These are phyloP conservation scores for Boehmeria nivea DNA, from an alignment of 306 rosid species.

Conservation along the genomic window DNA sequence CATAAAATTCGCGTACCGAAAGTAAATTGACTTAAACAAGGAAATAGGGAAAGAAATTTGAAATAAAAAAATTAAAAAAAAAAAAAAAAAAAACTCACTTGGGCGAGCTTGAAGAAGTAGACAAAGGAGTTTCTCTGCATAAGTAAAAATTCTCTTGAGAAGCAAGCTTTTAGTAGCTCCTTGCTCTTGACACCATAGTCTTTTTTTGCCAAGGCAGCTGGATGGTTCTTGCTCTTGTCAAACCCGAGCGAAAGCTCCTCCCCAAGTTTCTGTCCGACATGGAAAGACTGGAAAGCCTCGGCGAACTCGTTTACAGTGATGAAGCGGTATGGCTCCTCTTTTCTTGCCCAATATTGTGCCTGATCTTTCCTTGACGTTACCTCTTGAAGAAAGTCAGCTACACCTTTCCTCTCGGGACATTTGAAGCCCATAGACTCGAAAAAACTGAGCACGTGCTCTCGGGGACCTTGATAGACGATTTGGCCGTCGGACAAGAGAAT, in stretches of 20 bases:
- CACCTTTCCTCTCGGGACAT: conserved; percentile 55
- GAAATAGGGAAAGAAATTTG: too few species aligned
- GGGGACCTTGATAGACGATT: conserved; percentile 53
- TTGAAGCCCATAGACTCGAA: conserved; percentile 41
- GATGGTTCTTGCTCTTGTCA: conserved; percentile 49
- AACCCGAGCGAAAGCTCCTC: conserved; percentile 38
- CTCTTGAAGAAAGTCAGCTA: conserved; percentile 56
- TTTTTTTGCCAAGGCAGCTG: conserved; percentile 53
- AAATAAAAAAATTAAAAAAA: too few species aligned
- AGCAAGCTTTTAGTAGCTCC: conserved; percentile 57
- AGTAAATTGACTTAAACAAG: too few species aligned
- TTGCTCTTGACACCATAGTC: conserved; percentile 42
- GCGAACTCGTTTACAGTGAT: conserved; percentile 49
- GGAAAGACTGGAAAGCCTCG: conserved; percentile 42
- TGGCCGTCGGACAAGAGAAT: conserved; percentile 50
- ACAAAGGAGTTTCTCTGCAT: conserved; percentile 67
- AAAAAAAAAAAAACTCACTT: conserved; percentile 8
- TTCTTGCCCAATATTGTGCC: conserved; percentile 67
- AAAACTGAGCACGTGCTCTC: conserved; percentile 39
- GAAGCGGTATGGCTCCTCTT: conserved; percentile 41
- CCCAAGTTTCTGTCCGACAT: conserved; percentile 41
- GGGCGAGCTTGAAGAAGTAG: conserved; percentile 59
- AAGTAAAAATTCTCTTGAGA: conserved; percentile 57
- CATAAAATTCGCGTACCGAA: too few species aligned
- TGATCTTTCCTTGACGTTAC: conserved; percentile 71